phyloP scores from a whole-genome alignment of 2,329 filamentous ascomycete species.

The Neonectria sp. region DNA sequence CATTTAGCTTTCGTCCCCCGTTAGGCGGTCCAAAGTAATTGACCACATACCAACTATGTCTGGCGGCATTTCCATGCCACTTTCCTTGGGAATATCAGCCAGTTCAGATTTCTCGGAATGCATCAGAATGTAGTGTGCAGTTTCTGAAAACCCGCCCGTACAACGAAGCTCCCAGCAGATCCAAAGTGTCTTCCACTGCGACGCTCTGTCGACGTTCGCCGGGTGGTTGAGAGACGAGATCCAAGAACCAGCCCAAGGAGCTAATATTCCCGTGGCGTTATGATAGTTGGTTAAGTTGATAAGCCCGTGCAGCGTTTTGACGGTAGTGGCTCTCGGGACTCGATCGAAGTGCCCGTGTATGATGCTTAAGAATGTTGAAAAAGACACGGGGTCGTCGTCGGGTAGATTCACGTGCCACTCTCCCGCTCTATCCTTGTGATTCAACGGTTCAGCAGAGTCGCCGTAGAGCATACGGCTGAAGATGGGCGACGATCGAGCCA shows the following conservation, averaged over 20 bases:
- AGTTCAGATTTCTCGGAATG: slow-evolving; percentile 11
- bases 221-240: slow-evolving; percentile 30
- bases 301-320: slow-evolving; percentile 43
- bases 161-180: slow-evolving; percentile 49
- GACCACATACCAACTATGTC: slow-evolving; percentile 26
- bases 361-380: slow-evolving; percentile 49
- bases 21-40: slow-evolving; percentile 6
- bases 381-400: slow-evolving; percentile 47
- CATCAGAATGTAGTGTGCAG: slow-evolving; percentile 23
- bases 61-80: slow-evolving; percentile 6
- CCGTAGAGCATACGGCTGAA: slow-evolving; percentile 47
- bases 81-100: neutral
- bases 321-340: slow-evolving; percentile 37
- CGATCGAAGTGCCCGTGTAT: slow-evolving; percentile 47
- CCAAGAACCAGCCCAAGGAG: slow-evolving; percentile 44
- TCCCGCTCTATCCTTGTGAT: neutral
- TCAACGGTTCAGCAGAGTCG: slow-evolving; percentile 38
- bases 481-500: slow-evolving; percentile 43
- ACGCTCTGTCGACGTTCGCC: slow-evolving; percentile 23
- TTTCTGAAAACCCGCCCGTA: slow-evolving; percentile 35
- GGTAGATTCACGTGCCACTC: slow-evolving; percentile 47
- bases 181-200: slow-evolving; percentile 45
- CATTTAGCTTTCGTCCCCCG: slow-evolving; percentile 9
- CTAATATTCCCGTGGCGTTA: slow-evolving; percentile 42
- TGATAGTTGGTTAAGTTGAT: slow-evolving; percentile 50